A percentile compares a stretch with the other conserved stretches of the same genome.
Conservation (phyloP, 2,329 filamentous ascomycete genomes). For the Xylariomycetidae sp. region DNA sequence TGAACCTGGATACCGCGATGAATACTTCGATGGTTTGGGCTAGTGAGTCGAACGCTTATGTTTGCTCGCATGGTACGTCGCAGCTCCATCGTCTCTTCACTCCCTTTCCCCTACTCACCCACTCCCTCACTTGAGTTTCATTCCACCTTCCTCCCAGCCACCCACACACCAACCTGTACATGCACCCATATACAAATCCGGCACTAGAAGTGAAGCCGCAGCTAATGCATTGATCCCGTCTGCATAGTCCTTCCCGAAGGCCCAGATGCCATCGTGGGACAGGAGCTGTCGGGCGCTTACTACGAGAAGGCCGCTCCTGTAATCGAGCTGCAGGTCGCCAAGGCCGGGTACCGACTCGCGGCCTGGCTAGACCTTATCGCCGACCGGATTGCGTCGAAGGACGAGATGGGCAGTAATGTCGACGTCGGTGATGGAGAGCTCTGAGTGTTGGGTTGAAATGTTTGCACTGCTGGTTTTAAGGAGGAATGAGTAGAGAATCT, state of each 20-base stretch:
- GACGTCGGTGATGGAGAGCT: too few relatives aligned
- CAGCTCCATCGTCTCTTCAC: neutral
- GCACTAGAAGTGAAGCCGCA: too few relatives aligned
- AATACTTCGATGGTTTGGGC: constrained; percentile 61
- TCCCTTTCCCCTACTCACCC: constrained; percentile 1
- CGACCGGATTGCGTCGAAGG: constrained; percentile 23
- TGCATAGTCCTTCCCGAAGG: constrained; percentile 57
- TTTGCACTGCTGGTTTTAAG: too few relatives aligned
- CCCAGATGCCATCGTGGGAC: constrained; percentile 48
- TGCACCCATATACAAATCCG: too few relatives aligned
- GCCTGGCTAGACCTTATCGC: constrained; percentile 63
- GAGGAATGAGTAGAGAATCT: too few relatives aligned
- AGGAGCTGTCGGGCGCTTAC: constrained; percentile 60
- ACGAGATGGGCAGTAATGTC: too few relatives aligned
- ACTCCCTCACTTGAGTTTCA: too few relatives aligned
- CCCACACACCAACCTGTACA: too few relatives aligned
- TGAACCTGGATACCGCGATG: constrained; percentile 49
- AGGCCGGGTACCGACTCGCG: constrained; percentile 64
- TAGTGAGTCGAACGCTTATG: constrained; percentile 54
- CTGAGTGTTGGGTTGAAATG: too few relatives aligned
- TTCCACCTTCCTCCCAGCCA: too few relatives aligned
- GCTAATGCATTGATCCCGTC: constrained; percentile 9
- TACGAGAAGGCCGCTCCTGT: constrained; percentile 59
- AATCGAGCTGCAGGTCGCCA: constrained; percentile 62
- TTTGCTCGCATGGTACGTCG: constrained; percentile 56